Evolutionary conservation across 352 stramenopile species (phyloP).

Genomic region (Phytophthora podocarpi): DNA sequence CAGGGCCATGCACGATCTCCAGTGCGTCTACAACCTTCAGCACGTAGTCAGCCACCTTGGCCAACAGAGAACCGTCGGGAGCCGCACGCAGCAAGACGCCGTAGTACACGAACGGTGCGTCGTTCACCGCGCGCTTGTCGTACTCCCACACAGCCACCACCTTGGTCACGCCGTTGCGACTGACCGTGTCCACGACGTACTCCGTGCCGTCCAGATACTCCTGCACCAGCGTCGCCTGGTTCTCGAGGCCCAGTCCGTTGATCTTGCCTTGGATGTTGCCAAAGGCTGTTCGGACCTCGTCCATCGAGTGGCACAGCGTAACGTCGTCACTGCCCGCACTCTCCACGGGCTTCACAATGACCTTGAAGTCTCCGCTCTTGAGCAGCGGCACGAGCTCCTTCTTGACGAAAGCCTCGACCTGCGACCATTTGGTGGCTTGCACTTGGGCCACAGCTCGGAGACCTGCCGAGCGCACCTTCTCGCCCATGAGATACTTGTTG

Average conservation of each 20-base stretch:
- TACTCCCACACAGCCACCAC: slow-evolving; percentile 97
- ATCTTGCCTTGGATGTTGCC: slow-evolving; percentile 91
- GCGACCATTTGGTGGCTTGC: slow-evolving; percentile 75
- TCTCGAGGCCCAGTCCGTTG: slow-evolving; percentile 86
- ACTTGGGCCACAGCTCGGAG: slow-evolving; percentile 84
- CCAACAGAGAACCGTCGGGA: slow-evolving; percentile 46
- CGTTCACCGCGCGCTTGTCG: slow-evolving; percentile 95
- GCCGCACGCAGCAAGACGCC: slow-evolving; percentile 76
- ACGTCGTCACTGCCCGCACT: slow-evolving; percentile 95
- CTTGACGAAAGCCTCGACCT: slow-evolving; percentile 85
- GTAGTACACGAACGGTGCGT: slow-evolving; percentile 95
- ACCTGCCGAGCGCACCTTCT: slow-evolving; percentile 75
- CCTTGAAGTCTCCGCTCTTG: slow-evolving; percentile 49
- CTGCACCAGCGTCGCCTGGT: slow-evolving; percentile 93
- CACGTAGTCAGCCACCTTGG: slow-evolving; percentile 64
- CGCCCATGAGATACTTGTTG: slow-evolving; percentile 92
- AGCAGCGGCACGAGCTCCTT: slow-evolving; percentile 49
- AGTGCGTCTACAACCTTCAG: slow-evolving; percentile 81
- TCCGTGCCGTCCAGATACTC: slow-evolving; percentile 95
- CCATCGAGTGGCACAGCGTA: slow-evolving; percentile 89
- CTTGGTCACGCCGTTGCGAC: slow-evolving; percentile 92
- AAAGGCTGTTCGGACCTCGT: slow-evolving; percentile 92
- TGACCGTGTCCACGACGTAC: slow-evolving; percentile 97
- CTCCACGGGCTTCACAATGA: slow-evolving; percentile 94
- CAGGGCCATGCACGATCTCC: slow-evolving; percentile 81